Conservation (phyloP, 1,284 basidiomycete genomes). For the Fomes fomentarius region DNA sequence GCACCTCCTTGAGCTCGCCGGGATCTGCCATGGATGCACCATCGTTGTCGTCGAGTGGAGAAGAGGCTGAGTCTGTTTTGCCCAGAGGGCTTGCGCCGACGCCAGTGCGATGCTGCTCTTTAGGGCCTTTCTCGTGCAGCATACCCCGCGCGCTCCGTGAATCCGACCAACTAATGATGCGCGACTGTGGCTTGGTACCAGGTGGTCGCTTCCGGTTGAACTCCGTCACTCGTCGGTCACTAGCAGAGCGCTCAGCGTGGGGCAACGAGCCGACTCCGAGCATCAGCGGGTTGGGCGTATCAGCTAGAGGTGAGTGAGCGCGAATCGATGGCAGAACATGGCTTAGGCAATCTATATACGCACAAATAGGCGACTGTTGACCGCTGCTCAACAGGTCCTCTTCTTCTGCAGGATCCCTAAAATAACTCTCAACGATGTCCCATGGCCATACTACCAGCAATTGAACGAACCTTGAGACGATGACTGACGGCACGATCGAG, state of each 20-base stretch:
- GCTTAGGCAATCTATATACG: slow-evolving; percentile 26
- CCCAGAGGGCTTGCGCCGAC: slow-evolving; percentile 15
- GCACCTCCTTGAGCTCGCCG: slow-evolving; percentile 17
- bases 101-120: slow-evolving; percentile 11
- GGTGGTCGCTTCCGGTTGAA: slow-evolving; percentile 48
- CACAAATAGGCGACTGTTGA: slow-evolving; percentile 70
- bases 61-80: slow-evolving; percentile 10
- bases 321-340: neutral
- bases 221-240: slow-evolving; percentile 46
- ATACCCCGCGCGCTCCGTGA: slow-evolving; percentile 45
- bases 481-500: slow-evolving; percentile 36
- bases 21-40: slow-evolving; percentile 17
- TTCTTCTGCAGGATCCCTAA: slow-evolving; percentile 50
- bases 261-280: slow-evolving; percentile 35
- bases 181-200: slow-evolving; percentile 34
- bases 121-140: slow-evolving; percentile 25
- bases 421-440: neutral
- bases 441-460: neutral
- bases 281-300: slow-evolving; percentile 47
- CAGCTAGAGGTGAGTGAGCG: slow-evolving; percentile 30
- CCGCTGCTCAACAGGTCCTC: slow-evolving; percentile 73
- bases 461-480: slow-evolving; percentile 37
- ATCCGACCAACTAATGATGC: slow-evolving; percentile 58
- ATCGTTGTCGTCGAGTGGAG: slow-evolving; percentile 18
- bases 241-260: slow-evolving; percentile 44